phyloP scores from a whole-genome alignment of 2,329 filamentous ascomycete species.

The Penicillium sp. region DNA sequence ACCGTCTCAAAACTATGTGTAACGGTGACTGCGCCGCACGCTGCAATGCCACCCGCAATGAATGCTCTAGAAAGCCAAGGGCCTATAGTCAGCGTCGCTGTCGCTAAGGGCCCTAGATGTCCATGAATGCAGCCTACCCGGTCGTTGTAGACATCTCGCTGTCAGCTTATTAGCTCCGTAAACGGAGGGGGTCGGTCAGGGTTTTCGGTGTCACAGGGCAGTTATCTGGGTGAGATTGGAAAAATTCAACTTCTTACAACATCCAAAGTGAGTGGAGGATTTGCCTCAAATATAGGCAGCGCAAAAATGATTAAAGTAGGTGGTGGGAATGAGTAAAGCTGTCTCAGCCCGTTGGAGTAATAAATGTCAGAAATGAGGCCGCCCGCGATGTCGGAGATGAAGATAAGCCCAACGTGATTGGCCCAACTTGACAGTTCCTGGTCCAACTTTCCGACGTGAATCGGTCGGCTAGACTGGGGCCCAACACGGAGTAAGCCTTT shows the following conservation, averaged over 20 bases:
- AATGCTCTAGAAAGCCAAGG: constrained; percentile 67
- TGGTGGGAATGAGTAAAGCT: not conserved
- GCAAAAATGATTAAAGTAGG: not conserved
- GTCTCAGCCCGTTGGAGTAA: constrained; percentile 1
- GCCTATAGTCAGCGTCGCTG: constrained; percentile 5
- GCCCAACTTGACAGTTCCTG: not conserved
- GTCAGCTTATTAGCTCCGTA: constrained; percentile 20
- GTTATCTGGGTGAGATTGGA: not conserved
- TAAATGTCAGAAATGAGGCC: not conserved
- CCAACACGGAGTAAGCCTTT: not conserved
- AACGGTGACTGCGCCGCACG: constrained; percentile 94
- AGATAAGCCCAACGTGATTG: constrained; percentile 16
- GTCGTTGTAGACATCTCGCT: constrained; percentile 59
- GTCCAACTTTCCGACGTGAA: constrained; percentile 14
- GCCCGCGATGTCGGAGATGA: constrained; percentile 6
- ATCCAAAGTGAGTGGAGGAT: constrained; percentile 1
- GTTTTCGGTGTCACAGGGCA: not conserved
- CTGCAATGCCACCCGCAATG: constrained; percentile 93
- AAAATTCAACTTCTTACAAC: not conserved
- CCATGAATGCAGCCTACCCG: constrained; percentile 43
- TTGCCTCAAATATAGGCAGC: not conserved
- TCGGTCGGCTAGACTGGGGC: constrained; percentile 18
- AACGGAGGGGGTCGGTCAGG: constrained; percentile 20
- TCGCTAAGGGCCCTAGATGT: not conserved
- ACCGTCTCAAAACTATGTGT: constrained; percentile 99